These are phyloP conservation scores for Melampsora americana DNA, from an alignment of 1,284 basidiomycete genomes.

Conservation along the genomic window DNA sequence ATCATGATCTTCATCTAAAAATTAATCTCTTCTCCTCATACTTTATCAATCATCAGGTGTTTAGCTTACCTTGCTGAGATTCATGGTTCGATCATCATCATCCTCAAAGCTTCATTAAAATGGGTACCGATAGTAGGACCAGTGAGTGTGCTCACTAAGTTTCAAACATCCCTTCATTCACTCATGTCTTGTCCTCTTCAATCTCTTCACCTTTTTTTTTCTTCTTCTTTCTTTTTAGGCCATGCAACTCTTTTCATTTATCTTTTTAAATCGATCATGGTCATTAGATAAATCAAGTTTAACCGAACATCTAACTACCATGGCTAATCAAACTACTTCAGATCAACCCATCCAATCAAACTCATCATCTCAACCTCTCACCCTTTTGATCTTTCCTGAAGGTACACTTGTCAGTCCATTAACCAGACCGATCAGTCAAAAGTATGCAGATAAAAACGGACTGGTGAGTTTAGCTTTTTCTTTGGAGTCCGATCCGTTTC, in stretches of 20 bases:
- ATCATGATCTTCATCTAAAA: no score
- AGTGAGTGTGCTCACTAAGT: constrained; percentile 65
- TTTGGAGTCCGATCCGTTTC: no score
- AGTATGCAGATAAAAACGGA: constrained; percentile 75
- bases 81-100: constrained; percentile 74
- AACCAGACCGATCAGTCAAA: constrained; percentile 75
- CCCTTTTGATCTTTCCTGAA: constrained; percentile 85
- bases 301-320: constrained; percentile 61
- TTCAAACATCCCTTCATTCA: constrained; percentile 1
- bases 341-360: constrained; percentile 45
- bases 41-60: constrained; percentile 55
- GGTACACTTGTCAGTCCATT: constrained; percentile 81
- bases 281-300: constrained; percentile 70
- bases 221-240: constrained; percentile 58
- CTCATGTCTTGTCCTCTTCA: background rate
- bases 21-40: no score
- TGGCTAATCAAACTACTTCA: constrained; percentile 55
- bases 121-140: constrained; percentile 84
- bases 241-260: constrained; percentile 89
- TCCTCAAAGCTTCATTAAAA: constrained; percentile 81
- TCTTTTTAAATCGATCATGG: constrained; percentile 83
- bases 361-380: constrained; percentile 68
- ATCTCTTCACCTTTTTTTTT: background rate
- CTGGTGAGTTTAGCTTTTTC: constrained; percentile 74
- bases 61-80: constrained; percentile 71